Evolutionary conservation across 257 asterid genomes (phyloP).

Genomic region (Oldenlandia corymbosa): DNA sequence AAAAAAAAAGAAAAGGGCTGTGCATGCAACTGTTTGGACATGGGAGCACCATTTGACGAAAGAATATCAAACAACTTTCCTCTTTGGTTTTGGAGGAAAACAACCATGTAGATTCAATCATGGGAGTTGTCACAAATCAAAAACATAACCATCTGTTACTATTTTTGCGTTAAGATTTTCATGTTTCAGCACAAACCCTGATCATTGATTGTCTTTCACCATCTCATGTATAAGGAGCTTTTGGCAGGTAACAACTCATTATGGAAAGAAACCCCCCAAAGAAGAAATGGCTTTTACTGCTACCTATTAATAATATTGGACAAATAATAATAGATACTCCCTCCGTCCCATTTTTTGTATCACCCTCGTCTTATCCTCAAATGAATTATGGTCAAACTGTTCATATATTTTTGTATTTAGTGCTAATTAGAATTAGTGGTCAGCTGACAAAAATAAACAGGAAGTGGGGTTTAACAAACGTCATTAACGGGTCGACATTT

Average conservation of each 20-base stretch:
- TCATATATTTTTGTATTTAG: no score
- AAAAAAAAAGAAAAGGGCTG: no score
- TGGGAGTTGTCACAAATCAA: constrained; percentile 19
- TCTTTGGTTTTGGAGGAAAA: constrained; percentile 18
- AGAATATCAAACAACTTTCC: constrained; percentile 13
- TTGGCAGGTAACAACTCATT: not conserved
- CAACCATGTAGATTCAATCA: constrained; percentile 19
- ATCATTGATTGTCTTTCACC: not conserved
- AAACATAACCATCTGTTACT: constrained; percentile 18
- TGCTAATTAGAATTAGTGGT: no score
- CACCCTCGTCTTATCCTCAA: no score
- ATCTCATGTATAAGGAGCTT: not conserved
- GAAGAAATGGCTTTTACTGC: not conserved
- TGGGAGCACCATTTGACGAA: constrained; percentile 6
- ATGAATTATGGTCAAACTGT: no score
- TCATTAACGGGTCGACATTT: not conserved
- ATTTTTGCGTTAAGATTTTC: constrained; percentile 21
- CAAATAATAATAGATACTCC: no score
- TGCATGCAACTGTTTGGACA: not conserved
- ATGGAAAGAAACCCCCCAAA: not conserved
- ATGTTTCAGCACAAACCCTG: constrained; percentile 13
- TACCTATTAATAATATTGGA: no score
- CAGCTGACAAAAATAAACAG: not conserved
- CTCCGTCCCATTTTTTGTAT: no score
- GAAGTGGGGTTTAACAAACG: no score